These are phyloP conservation scores for Purshia tridentata DNA, from an alignment of 306 rosid genomes.

Conservation along the genomic window DNA sequence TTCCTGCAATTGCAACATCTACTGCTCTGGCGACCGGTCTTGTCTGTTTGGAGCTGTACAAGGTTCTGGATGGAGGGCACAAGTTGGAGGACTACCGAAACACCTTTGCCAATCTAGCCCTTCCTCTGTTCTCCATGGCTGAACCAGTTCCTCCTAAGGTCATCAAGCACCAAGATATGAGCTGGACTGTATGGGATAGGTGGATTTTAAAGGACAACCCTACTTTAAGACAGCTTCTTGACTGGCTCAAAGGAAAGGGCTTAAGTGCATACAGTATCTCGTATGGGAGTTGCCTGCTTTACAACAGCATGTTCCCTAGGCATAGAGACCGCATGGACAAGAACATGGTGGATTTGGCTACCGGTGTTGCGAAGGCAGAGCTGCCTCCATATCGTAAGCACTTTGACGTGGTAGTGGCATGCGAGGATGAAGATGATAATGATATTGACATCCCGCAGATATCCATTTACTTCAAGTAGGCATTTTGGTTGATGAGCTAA, in stretches of 20 bases:
- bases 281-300: constrained; percentile 38
- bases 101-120: constrained; percentile 38
- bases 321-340: constrained; percentile 39
- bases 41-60: constrained; percentile 39
- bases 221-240: constrained; percentile 29
- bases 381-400: constrained; percentile 27
- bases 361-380: constrained; percentile 35
- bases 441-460: constrained; percentile 35
- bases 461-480: constrained; percentile 37
- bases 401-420: constrained; percentile 35
- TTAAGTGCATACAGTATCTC: constrained; percentile 36
- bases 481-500: constrained; percentile 5
- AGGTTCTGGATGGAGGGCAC: constrained; percentile 34
- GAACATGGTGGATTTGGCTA: constrained; percentile 32
- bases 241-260: constrained; percentile 34
- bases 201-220: constrained; percentile 34
- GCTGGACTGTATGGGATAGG: constrained; percentile 43
- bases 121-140: constrained; percentile 39
- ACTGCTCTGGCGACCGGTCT: constrained; percentile 42
- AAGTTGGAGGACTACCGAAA: constrained; percentile 36
- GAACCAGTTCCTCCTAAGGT: constrained; percentile 43
- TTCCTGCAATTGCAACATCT: constrained; percentile 40
- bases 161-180: constrained; percentile 32
- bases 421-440: constrained; percentile 37
- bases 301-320: constrained; percentile 34